Conservation (phyloP, 2,329 filamentous ascomycete genomes). For the Hypoxylon sp. region DNA sequence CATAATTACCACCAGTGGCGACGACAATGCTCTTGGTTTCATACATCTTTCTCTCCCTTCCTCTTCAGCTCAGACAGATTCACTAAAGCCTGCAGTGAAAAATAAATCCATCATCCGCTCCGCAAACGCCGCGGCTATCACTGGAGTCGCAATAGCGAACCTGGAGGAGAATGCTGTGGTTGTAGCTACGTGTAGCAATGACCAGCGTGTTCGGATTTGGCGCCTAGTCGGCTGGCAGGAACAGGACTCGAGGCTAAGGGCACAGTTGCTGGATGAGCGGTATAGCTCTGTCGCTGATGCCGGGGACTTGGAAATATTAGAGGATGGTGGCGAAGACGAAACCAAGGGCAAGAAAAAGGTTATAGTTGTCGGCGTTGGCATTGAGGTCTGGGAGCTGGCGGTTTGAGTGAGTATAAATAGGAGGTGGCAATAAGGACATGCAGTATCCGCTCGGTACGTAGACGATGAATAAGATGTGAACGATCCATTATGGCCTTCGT, state of each 20-base stretch:
- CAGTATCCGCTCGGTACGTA: too few species aligned
- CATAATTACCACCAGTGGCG: conserved; percentile 79
- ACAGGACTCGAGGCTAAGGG: conserved; percentile 33
- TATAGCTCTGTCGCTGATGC: conserved; percentile 70
- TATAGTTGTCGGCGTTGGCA: conserved; percentile 41
- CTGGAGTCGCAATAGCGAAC: conserved; percentile 57
- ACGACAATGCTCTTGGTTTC: conserved; percentile 80
- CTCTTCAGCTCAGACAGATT: conserved; percentile 5
- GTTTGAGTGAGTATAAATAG: too few species aligned
- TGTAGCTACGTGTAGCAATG: conserved; percentile 63
- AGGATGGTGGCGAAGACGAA: conserved; percentile 17
- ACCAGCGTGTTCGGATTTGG: conserved; percentile 69
- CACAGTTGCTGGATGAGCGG: conserved; percentile 57
- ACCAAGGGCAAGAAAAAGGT: conserved; percentile 14
- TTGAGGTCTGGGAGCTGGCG: conserved; percentile 40
- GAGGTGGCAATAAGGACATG: too few species aligned
- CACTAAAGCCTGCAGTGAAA: conserved; percentile 17
- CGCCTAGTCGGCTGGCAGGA: conserved; percentile 41
- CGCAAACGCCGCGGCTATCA: conserved; percentile 78
- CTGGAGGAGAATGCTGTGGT: conserved; percentile 29
- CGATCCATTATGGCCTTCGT: too few species aligned
- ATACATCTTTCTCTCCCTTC: conserved; percentile 36
- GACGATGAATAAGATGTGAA: too few species aligned
- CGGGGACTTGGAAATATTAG: conserved; percentile 58
- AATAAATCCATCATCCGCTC: conserved; percentile 54